These are phyloP conservation scores for Leccinum cinnamomeum DNA, from an alignment of 1,284 basidiomycete species.

Conservation along the genomic window DNA sequence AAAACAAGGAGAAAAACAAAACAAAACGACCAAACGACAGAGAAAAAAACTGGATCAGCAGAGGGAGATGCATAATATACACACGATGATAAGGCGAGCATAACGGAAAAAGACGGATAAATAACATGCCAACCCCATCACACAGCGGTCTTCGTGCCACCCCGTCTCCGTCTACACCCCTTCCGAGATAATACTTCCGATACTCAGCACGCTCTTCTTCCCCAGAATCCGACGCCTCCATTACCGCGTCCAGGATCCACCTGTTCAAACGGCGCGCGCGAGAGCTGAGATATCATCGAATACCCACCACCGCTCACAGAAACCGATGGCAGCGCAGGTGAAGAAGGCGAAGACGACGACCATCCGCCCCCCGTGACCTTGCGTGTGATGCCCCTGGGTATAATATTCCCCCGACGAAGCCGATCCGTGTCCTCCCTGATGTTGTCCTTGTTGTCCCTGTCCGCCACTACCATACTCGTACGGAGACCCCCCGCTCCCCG, in stretches of 20 bases:
- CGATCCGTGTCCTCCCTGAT: slow-evolving; percentile 6
- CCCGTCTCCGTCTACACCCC: slow-evolving; percentile 15
- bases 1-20: not conserved
- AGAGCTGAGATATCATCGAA: slow-evolving; percentile 34
- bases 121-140: not conserved
- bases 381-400: slow-evolving; percentile 16
- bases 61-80: not conserved
- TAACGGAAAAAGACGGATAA: not conserved
- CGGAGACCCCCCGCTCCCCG: slow-evolving; percentile 27
- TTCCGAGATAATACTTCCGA: slow-evolving; percentile 68
- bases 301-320: slow-evolving; percentile 24
- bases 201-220: slow-evolving; percentile 69
- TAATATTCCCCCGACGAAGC: slow-evolving; percentile 30
- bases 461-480: slow-evolving; percentile 30
- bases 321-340: slow-evolving; percentile 26
- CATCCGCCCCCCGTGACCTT: slow-evolving; percentile 14
- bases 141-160: not conserved
- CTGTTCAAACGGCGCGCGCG: slow-evolving; percentile 31
- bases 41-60: not conserved
- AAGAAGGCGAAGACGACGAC: slow-evolving; percentile 27
- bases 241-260: slow-evolving; percentile 31
- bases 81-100: not conserved
- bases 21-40: not conserved
- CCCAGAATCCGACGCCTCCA: slow-evolving; percentile 24
- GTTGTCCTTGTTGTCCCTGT: slow-evolving; percentile 11